Evolutionary conservation across 441 rosid species (phyloP).

Genomic region (Pelargonium hybrid): DNA sequence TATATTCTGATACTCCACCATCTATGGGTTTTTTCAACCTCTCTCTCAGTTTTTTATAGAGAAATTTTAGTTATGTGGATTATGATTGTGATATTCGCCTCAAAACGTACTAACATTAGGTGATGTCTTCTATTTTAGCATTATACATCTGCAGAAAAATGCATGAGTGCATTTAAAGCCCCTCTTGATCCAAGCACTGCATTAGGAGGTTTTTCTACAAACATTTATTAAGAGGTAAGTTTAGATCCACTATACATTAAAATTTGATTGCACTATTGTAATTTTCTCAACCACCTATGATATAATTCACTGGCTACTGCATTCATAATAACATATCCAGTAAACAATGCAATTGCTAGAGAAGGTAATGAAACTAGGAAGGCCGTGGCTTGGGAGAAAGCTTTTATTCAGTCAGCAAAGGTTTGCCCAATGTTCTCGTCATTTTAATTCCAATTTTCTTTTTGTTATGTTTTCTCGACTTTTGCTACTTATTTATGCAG

Average conservation of each 20-base stretch:
- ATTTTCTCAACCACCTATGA: constrained; percentile 7
- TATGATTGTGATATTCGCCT: neutral
- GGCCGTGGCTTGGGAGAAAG: constrained; percentile 97
- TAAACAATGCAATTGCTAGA: constrained; percentile 57
- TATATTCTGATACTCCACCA: constrained; percentile 21
- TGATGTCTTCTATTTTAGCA: constrained; percentile 46
- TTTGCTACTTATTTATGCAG: constrained; percentile 8
- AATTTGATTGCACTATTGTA: constrained; percentile 8
- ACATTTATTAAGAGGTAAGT: constrained; percentile 73
- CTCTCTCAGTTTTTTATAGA: neutral
- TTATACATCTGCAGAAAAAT: constrained; percentile 76
- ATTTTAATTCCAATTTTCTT: constrained; percentile 6
- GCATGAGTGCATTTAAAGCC: constrained; percentile 92
- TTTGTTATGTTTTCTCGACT: neutral
- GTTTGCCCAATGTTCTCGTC: constrained; percentile 29
- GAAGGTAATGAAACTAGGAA: constrained; percentile 57
- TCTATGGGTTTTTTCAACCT: neutral
- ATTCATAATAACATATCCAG: constrained; percentile 85
- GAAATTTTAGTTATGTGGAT: neutral
- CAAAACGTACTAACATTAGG: constrained; percentile 16
- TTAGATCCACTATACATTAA: constrained; percentile 19
- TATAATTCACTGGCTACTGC: constrained; percentile 79
- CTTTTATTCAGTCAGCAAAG: constrained; percentile 79
- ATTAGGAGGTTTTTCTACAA: constrained; percentile 87
- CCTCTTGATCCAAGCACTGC: constrained; percentile 97